Percentiles rank a stretch among this genome's conserved stretches.
Evolutionary conservation across 129 eudicot genomes (phyloP).

Genomic region (Pseudognaphalium luteoalbum): DNA sequence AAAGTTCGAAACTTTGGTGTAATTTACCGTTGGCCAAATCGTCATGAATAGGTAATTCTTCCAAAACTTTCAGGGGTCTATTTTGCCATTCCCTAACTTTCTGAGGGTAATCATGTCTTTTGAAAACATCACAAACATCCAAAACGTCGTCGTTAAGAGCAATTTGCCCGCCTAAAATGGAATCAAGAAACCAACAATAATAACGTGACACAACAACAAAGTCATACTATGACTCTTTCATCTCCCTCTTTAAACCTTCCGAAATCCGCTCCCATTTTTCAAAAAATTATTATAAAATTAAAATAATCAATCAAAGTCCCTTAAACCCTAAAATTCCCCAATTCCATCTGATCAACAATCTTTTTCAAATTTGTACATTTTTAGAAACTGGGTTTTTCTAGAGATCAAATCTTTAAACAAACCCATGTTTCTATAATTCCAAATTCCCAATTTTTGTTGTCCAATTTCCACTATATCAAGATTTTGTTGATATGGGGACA

Average conservation of each 20-base stretch:
- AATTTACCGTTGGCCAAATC: too few species aligned
- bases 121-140: neutral
- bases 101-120: neutral
- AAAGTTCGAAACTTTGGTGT: too few species aligned
- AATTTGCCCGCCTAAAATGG: constrained; percentile 32
- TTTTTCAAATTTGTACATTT: neutral
- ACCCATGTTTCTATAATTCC: constrained; percentile 1
- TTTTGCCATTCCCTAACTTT: neutral
- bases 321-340: constrained; percentile 22
- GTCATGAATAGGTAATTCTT: neutral
- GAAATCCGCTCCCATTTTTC: constrained; percentile 31
- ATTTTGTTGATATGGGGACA: constrained; percentile 47
- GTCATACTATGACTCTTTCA: constrained; percentile 39
- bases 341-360: neutral
- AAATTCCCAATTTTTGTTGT: neutral
- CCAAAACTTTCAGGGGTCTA: neutral
- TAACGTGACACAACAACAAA: constrained; percentile 41
- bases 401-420: neutral
- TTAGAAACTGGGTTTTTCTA: neutral
- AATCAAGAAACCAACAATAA: constrained; percentile 27
- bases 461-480: neutral
- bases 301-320: neutral
- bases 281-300: neutral
- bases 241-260: constrained; percentile 43
- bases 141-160: constrained; percentile 31